These are phyloP conservation scores for Heimioporus sp. DNA, from an alignment of 768 basidiomycete genomes.

Conservation along the genomic window DNA sequence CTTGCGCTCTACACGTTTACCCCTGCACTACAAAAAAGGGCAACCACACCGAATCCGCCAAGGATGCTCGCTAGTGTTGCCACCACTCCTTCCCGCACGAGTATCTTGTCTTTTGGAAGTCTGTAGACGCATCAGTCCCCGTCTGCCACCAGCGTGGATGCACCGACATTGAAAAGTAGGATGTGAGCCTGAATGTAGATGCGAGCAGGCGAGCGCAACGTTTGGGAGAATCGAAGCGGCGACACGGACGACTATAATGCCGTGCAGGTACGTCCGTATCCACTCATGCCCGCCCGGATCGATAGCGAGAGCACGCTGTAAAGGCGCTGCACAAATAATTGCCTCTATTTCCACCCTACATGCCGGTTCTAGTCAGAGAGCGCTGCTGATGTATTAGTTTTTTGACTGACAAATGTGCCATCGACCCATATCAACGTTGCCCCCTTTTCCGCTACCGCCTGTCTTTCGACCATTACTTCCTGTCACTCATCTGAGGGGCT, in stretches of 20 bases:
- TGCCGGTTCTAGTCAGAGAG: no score
- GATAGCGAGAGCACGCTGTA: conserved; percentile 3
- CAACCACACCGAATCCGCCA: conserved; percentile 86
- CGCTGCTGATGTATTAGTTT: conserved; percentile 47
- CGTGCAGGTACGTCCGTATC: conserved; percentile 45
- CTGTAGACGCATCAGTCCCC: conserved; percentile 39
- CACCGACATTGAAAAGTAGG: conserved; percentile 86
- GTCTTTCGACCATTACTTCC: no score
- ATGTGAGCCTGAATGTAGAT: conserved; percentile 78
- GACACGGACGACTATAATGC: conserved; percentile 56
- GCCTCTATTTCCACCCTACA: conserved; percentile 68
- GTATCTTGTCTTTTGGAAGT: conserved; percentile 70
- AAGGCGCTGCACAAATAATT: conserved; percentile 64
- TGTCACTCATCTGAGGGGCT: conserved; percentile 8
- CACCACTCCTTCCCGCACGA: conserved; percentile 64
- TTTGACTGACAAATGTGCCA: conserved; percentile 59
- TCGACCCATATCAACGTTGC: conserved; percentile 46
- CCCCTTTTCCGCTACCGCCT: conserved; percentile 25
- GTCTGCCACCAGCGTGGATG: neutral
- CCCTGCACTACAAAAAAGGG: conserved; percentile 56
- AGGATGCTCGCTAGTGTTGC: conserved; percentile 73
- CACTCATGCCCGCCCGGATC: neutral
- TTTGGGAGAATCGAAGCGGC: conserved; percentile 66
- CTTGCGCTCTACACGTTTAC: conserved; percentile 29
- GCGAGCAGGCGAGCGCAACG: conserved; percentile 70